These are phyloP conservation scores for Starmerella asiatica DNA, from an alignment of 805 yeast genomes.

Conservation along the genomic window DNA sequence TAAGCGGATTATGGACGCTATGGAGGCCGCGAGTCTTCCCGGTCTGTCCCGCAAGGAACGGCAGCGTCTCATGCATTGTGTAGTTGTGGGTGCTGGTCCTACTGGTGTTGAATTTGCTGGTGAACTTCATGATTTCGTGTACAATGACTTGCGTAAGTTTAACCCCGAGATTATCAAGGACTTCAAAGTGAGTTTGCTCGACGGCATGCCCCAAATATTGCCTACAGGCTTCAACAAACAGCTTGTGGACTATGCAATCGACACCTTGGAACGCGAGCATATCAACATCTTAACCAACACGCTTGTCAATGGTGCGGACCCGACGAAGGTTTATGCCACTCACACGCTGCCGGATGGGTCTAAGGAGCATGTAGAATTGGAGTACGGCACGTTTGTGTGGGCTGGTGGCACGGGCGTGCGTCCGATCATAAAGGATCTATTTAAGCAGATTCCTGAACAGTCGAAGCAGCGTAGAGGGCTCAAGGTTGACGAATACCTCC, in stretches of 20 bases:
- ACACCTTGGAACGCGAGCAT: conserved; percentile 52
- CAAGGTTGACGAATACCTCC: conserved; percentile 66
- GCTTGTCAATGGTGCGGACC: conserved; percentile 76
- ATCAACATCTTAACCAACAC: conserved; percentile 71
- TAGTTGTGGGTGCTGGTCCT: conserved; percentile 97
- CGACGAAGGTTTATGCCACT: conserved; percentile 53
- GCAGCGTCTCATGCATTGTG: conserved; percentile 69
- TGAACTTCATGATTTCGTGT: conserved; percentile 85
- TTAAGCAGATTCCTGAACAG: conserved; percentile 44
- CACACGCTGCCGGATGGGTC: conserved; percentile 56
- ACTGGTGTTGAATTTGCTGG: conserved; percentile 98
- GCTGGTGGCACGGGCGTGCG: conserved; percentile 95
- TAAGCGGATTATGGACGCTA: conserved; percentile 66
- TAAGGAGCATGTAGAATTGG: conserved; percentile 47
- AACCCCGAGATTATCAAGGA: conserved; percentile 76
- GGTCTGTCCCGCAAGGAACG: conserved; percentile 58
- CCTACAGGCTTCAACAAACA: conserved; percentile 32
- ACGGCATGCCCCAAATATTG: conserved; percentile 82
- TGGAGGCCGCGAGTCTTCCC: conserved; percentile 78
- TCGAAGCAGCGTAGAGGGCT: conserved; percentile 82
- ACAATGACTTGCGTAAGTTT: conserved; percentile 80
- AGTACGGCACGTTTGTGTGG: conserved; percentile 91
- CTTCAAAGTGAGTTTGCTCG: conserved; percentile 71
- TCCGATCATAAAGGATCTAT: conserved; percentile 52
- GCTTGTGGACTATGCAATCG: conserved; percentile 55